phyloP scores from a whole-genome alignment of 2,329 filamentous ascomycete genomes.

The Penicillium polonicum region DNA sequence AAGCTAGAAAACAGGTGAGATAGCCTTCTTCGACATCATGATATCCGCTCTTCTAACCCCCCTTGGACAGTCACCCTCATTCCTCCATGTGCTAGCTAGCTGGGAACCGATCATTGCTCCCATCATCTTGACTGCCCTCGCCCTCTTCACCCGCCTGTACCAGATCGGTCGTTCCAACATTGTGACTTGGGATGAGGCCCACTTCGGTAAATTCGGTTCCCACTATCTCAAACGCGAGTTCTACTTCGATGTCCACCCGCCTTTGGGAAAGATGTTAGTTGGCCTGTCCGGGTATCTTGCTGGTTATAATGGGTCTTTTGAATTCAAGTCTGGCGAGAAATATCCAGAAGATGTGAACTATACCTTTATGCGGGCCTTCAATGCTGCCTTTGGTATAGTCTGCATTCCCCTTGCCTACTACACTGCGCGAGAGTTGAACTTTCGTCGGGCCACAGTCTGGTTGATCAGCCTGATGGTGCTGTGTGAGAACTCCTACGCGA shows the following conservation, averaged over 20 bases:
- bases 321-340: constrained; percentile 97
- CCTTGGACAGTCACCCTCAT: constrained; percentile 32
- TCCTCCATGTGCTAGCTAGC: constrained; percentile 50
- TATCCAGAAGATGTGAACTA: constrained; percentile 95
- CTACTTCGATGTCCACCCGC: constrained; percentile 97
- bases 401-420: constrained; percentile 94
- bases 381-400: constrained; percentile 87
- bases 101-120: constrained; percentile 65
- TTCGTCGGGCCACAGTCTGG: constrained; percentile 86
- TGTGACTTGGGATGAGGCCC: constrained; percentile 74
- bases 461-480: constrained; percentile 94
- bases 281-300: constrained; percentile 93
- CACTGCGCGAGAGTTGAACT: constrained; percentile 86
- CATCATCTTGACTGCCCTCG: constrained; percentile 60
- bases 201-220: constrained; percentile 84
- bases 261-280: constrained; percentile 97
- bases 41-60: constrained; percentile 3
- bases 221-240: constrained; percentile 99
- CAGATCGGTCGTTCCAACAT: constrained; percentile 68
- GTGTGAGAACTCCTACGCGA: constrained; percentile 98
- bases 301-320: constrained; percentile 98
- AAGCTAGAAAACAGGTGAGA: constrained; percentile 38
- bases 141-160: constrained; percentile 67
- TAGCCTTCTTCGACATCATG: background rate
- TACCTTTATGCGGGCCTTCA: constrained; percentile 98